Evolutionary conservation across 352 stramenopile genomes (phyloP).

Genomic region (Globisporangium okanoganense): DNA sequence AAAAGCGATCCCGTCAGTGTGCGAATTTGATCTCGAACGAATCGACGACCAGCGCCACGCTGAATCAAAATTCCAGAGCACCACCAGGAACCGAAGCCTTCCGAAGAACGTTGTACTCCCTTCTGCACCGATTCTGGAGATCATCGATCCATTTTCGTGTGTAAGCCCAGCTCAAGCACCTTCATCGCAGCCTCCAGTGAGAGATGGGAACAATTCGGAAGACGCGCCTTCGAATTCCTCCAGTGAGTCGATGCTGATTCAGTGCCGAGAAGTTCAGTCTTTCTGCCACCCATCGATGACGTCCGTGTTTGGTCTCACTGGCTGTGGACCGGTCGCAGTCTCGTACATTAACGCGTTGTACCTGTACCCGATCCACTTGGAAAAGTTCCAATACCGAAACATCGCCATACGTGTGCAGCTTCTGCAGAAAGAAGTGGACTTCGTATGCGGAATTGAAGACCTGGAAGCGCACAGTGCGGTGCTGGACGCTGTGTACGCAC

Average conservation of each 20-base stretch:
- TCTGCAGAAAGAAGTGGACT: slow-evolving; percentile 41
- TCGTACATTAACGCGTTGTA: slow-evolving; percentile 63
- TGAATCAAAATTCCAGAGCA: slow-evolving; percentile 36
- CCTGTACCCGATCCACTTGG: slow-evolving; percentile 58
- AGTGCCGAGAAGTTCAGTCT: slow-evolving; percentile 59
- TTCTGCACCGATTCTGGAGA: slow-evolving; percentile 15
- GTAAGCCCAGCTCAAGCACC: neutral
- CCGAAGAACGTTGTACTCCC: slow-evolving; percentile 5
- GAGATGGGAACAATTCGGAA: slow-evolving; percentile 2
- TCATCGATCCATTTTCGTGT: slow-evolving; percentile 35
- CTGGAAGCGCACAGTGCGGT: slow-evolving; percentile 27
- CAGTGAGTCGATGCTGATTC: slow-evolving; percentile 1
- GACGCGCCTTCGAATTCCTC: neutral
- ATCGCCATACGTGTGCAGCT: slow-evolving; percentile 63
- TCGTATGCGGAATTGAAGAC: slow-evolving; percentile 36
- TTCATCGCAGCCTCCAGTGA: neutral
- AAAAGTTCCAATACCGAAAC: slow-evolving; percentile 68
- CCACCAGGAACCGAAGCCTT: neutral
- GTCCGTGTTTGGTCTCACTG: slow-evolving; percentile 33
- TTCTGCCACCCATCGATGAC: slow-evolving; percentile 42
- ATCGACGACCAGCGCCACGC: slow-evolving; percentile 37
- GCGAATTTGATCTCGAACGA: slow-evolving; percentile 54
- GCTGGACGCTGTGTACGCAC: slow-evolving; percentile 33
- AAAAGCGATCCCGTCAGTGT: slow-evolving; percentile 41
- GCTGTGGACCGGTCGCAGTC: slow-evolving; percentile 47